Base-by-base conservation (phyloP, 257 asterid genomes). In the Rubia yunnanensis region DNA sequence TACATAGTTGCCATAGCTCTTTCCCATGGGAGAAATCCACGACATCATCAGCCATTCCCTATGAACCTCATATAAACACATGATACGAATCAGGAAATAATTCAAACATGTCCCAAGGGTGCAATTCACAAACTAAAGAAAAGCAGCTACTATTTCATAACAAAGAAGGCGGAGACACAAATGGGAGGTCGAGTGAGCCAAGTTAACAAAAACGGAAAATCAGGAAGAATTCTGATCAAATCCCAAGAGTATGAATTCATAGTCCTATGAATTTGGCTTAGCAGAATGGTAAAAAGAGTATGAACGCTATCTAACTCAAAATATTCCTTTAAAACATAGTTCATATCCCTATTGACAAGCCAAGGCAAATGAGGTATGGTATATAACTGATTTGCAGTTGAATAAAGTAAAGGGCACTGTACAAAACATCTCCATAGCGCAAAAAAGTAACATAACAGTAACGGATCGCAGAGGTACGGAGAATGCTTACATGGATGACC, bases 41-140 rank as follows among this genome's bases (percentile, higher is more conserved):
- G 41, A 92, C 95, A 38, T 92, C 98, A 71, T 92, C 98, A 22
- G 84, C 88, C 32, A 94, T 88, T 39, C 98, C 98, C 98, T 92
- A 81, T 70, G 32, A 70, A 70, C 14, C 5, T 54, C 32, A 59
- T 8, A 50, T 26, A 50, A 50, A 70, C 65, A 71, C 71, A n/a
- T 17, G 58, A 41, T 14, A 5, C 1, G 8, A 39, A 17, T 17
- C 36, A 28, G 18, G 54, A 54, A 53, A 31, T 20, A 49, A 13
- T 7, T 28, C 58, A 28, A 28, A 30, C 35, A 39, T 14, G 26
- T 64, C 24, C 5, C 4, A 59, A 7, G 2, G 7, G 30, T 10
- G 39, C 8, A n/a, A 15, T 10, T 5, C 10, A 57, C 41, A 1
- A n/a, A 5, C n/a, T 34, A 61, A 20, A 57, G 18, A 52, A 55